Percentiles rank a stretch among this genome's conserved stretches.
phyloP scores from a whole-genome alignment of 2,329 filamentous ascomycete species.

The Alternaria arbusti region DNA sequence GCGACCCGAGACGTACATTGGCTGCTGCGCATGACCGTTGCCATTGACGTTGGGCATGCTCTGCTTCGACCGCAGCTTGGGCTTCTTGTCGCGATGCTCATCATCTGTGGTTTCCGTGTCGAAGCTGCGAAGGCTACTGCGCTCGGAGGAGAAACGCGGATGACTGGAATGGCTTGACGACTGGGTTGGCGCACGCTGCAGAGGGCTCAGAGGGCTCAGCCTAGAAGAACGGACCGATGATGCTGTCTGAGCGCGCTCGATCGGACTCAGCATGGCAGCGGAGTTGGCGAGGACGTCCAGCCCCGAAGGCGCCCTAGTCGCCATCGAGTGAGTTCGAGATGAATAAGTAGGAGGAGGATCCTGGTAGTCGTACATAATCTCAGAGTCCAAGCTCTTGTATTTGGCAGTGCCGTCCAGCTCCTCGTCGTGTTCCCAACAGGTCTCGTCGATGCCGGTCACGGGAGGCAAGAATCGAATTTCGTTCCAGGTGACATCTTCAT shows the following conservation, averaged over 20 bases:
- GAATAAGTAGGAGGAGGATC: constrained; percentile 52
- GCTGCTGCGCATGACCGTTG: constrained; percentile 30
- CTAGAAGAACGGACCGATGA: constrained; percentile 19
- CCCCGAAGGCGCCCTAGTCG: constrained; percentile 46
- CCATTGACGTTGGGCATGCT: constrained; percentile 42
- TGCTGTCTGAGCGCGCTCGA: constrained; percentile 37
- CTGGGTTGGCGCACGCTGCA: constrained; percentile 19
- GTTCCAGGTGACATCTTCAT: constrained; percentile 50
- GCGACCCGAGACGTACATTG: constrained; percentile 50
- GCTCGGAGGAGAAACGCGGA: constrained; percentile 41
- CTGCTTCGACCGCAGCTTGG: constrained; percentile 46
- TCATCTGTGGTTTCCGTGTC: constrained; percentile 46
- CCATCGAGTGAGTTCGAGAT: constrained; percentile 49
- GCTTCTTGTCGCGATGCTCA: constrained; percentile 51
- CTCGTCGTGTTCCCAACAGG: constrained; percentile 49
- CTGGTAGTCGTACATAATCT: constrained; percentile 53
- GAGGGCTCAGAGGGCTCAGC: constrained; percentile 15
- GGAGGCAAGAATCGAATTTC: constrained; percentile 48
- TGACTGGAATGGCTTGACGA: constrained; percentile 26
- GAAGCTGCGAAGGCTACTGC: constrained; percentile 47
- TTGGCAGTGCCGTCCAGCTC: constrained; percentile 48
- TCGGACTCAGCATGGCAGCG: constrained; percentile 44
- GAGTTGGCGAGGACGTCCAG: constrained; percentile 49
- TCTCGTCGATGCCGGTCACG: constrained; percentile 40
- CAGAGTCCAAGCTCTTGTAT: constrained; percentile 47